Conservation (phyloP, 225 moss, liverwort and hornwort genomes). For the Bryoerythrophyllum caledonicum region DNA sequence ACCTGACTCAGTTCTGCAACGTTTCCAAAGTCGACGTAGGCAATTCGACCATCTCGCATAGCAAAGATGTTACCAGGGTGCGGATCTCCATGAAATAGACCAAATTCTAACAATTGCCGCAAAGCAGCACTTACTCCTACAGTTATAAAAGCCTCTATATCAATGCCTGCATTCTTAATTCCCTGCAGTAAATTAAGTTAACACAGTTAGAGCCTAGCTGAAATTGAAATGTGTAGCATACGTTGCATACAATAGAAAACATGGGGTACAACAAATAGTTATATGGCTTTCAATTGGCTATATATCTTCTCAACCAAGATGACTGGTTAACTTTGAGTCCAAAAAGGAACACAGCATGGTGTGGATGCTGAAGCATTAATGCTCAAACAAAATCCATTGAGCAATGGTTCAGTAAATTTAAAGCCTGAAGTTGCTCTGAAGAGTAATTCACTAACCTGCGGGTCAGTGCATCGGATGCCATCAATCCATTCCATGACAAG, state of each 20-base stretch:
- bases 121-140: conserved; percentile 99
- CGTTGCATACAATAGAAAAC: neutral
- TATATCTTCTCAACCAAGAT: too few relatives aligned
- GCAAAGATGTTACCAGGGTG: conserved; percentile 99
- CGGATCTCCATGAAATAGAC: conserved; percentile 98
- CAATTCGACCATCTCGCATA: conserved; percentile 97
- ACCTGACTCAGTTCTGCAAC: conserved; percentile 99
- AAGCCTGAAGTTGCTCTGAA: too few relatives aligned
- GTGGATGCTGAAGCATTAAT: too few relatives aligned
- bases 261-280: neutral
- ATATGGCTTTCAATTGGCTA: too few relatives aligned
- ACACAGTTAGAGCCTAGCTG: conserved; percentile 12
- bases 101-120: conserved; percentile 92
- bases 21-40: conserved; percentile 97
- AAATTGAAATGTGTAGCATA: neutral
- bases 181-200: too few relatives aligned
- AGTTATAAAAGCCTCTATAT: conserved; percentile 94
- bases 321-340: too few relatives aligned
- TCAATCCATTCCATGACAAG: conserved; percentile 99
- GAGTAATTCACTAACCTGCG: conserved; percentile 58
- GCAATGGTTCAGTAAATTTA: neutral
- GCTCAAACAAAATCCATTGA: neutral
- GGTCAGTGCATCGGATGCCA: conserved; percentile 93
- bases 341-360: neutral
- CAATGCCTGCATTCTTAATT: conserved; percentile 86